Base-by-base conservation (phyloP, 2,329 filamentous ascomycete species). In the Colletotrichum neosansevieriae region DNA sequence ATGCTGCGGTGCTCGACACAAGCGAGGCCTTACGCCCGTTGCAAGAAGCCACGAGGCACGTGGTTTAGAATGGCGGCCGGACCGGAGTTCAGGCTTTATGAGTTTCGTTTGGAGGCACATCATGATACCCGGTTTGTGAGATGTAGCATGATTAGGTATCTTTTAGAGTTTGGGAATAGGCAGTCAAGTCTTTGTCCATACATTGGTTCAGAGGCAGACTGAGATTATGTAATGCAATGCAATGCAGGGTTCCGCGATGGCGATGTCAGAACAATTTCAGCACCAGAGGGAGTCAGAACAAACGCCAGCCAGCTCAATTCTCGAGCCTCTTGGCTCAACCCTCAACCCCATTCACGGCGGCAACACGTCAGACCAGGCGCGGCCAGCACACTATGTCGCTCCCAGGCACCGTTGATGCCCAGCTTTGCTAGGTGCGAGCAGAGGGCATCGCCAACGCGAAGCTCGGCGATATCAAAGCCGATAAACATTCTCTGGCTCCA, bases 401-500 rank as follows among this genome's bases (percentile, higher is more conserved):
- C 17, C 44, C 44, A 12, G 44, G 6, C 3, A 47, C 44, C 17
- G 44, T 47, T 24, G 1, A 47, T 12, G 44, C 11, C 44, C 19
- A n/a, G 44, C 44, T 5, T 3, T 6, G 44, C 44, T 0, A 47
- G 44, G 44, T 24, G 9, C 19, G 19, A 12, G 44, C 44, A 47
- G 44, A 24, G 44, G 44, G 44, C 17, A 47, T 47, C 17, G 44
- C 44, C 10, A 21, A 19, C 17, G 44, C 44, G 44, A 47, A 47
- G 44, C 44, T 47, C 9, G 44, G 44, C 44, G 44, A 47, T 47
- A 47, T 47, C 44, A 47, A 47, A 47, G 44, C 44, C 12, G 44
- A 47, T 47, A 12, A 12, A 12, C 44, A 47, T 47, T 47, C 44
- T 47, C 44, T 47, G 44, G 44, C 19, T 47, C 44, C 44, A 47